Evolutionary conservation across 139 green algal genomes (phyloP).

Genomic region (Deuterostichococcus epilithicus): DNA sequence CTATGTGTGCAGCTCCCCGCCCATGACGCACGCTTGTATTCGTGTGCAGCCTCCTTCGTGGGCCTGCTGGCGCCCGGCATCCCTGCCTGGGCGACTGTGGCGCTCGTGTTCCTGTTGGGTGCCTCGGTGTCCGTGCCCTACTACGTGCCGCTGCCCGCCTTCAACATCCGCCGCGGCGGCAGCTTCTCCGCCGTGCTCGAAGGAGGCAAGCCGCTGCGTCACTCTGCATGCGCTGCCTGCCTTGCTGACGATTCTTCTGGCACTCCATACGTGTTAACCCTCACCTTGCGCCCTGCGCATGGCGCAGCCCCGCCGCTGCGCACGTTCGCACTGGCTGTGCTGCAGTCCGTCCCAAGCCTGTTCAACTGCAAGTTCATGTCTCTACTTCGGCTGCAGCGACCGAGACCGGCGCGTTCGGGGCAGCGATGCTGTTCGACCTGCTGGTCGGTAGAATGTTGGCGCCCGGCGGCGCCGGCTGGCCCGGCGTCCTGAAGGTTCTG

Average conservation of each 20-base stretch:
- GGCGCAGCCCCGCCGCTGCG: neutral
- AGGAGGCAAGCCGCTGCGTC: neutral
- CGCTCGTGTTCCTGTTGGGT: slow-evolving; percentile 9
- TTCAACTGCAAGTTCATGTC: neutral
- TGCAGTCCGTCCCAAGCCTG: neutral
- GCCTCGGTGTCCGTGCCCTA: slow-evolving; percentile 13
- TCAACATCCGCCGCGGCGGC: slow-evolving; percentile 19
- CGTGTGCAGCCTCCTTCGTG: neutral
- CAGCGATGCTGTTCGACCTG: slow-evolving; percentile 1
- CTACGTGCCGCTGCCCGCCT: slow-evolving; percentile 20
- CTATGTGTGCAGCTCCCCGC: too few species aligned
- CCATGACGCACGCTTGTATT: too few species aligned
- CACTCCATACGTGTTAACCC: too few species aligned
- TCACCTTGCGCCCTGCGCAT: neutral
- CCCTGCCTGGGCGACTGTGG: neutral
- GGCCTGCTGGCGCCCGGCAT: neutral
- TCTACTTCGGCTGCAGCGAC: neutral
- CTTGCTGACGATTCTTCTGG: too few species aligned
- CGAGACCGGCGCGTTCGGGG: neutral
- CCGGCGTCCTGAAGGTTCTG: neutral
- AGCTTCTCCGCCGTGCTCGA: slow-evolving; percentile 18
- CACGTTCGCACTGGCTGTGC: neutral
- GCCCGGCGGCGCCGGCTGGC: neutral
- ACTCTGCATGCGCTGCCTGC: too few species aligned
- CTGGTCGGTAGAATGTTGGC: neutral